These are phyloP conservation scores for Colletotrichum tamarilloi DNA, from an alignment of 2,329 filamentous ascomycete species.

Conservation along the genomic window DNA sequence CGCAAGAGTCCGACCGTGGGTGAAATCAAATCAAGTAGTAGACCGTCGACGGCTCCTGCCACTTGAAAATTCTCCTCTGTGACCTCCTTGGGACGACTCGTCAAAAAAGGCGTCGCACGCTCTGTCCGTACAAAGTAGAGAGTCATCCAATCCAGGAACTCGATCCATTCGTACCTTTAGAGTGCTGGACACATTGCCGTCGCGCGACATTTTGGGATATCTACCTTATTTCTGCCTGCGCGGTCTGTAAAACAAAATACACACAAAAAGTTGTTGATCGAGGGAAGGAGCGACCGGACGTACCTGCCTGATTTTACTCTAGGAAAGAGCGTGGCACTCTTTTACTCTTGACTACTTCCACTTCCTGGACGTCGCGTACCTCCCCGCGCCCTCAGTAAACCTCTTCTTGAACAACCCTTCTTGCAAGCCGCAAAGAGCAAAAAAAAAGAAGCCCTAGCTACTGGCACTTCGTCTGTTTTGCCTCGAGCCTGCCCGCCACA, in stretches of 20 bases:
- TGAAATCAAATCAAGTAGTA: conserved; percentile 31
- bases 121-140: conserved; percentile 34
- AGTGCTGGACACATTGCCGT: conserved; percentile 6
- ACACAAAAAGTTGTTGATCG: conserved; percentile 12
- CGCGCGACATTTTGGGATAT: conserved; percentile 16
- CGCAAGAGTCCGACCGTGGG: conserved; percentile 31
- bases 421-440: neutral
- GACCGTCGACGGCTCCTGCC: conserved; percentile 30
- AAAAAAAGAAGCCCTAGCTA: neutral
- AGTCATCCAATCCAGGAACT: conserved; percentile 25
- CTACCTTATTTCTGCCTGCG: conserved; percentile 18
- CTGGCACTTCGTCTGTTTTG: neutral
- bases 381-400: conserved; percentile 26
- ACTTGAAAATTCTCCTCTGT: conserved; percentile 35
- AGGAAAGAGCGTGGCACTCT: conserved; percentile 7
- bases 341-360: conserved; percentile 18
- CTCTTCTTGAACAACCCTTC: conserved; percentile 13
- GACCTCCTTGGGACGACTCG: conserved; percentile 29
- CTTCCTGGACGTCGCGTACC: conserved; percentile 22
- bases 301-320: conserved; percentile 11
- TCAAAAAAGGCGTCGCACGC: conserved; percentile 30
- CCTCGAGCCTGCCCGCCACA: neutral
- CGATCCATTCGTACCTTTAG: conserved; percentile 31
- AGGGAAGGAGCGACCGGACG: conserved; percentile 20
- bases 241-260: conserved; percentile 28